Conservation (phyloP, 148 eudicot species). For the Selenicereus undatus region DNA sequence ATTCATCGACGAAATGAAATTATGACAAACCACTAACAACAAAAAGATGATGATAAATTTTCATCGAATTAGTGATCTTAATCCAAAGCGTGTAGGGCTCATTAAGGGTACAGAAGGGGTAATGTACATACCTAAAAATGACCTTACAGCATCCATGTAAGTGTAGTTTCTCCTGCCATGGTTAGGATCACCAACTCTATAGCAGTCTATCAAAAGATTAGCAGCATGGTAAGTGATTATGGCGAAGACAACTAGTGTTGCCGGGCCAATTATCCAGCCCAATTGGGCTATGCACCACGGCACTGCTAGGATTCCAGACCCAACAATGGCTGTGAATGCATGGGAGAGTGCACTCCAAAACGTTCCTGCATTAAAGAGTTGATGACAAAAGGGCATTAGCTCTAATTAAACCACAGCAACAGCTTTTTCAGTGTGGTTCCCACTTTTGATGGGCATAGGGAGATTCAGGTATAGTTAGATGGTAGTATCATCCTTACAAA, state of each 20-base stretch:
- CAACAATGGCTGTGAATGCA: conserved; percentile 27
- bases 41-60: background rate
- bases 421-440: too few relatives aligned
- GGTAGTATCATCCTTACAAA: too few relatives aligned
- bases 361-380: conserved; percentile 11
- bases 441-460: too few relatives aligned
- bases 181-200: conserved; percentile 23
- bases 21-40: background rate
- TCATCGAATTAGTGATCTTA: background rate
- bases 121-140: conserved; percentile 15
- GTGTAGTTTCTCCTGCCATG: conserved; percentile 23
- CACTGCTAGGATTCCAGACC: conserved; percentile 29
- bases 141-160: conserved; percentile 27
- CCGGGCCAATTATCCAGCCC: conserved; percentile 34
- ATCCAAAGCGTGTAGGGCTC: background rate
- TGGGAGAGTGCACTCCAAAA: conserved; percentile 29
- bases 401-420: too few relatives aligned
- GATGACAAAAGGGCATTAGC: too few relatives aligned
- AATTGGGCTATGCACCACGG: conserved; percentile 36
- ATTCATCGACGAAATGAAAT: background rate
- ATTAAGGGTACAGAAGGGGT: background rate
- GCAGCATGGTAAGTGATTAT: conserved; percentile 19
- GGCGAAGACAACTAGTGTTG: conserved; percentile 24
- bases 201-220: conserved; percentile 25
- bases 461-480: too few relatives aligned